Evolutionary conservation across 2,329 filamentous ascomycete species (phyloP).

Genomic region (Onygena corvina): DNA sequence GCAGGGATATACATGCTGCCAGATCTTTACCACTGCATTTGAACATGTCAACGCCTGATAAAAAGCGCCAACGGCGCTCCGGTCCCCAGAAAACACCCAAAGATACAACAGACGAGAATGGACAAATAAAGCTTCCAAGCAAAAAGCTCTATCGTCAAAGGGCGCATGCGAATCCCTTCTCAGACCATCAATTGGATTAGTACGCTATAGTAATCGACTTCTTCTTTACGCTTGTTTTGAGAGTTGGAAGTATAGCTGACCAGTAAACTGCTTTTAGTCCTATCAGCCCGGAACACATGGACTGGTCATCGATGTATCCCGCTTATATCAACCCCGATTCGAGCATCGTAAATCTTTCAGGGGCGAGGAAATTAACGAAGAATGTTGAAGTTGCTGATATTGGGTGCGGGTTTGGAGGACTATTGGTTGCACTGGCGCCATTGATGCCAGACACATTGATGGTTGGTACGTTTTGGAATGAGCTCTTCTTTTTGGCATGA

Average conservation of each 20-base stretch:
- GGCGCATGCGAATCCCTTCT: conserved; percentile 96
- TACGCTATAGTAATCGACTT: conserved; percentile 37
- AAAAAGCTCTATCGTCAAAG: conserved; percentile 96
- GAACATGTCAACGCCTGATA: conserved; percentile 18
- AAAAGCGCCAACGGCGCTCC: conserved; percentile 55
- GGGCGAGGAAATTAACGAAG: conserved; percentile 42
- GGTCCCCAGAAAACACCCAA: conserved; percentile 47
- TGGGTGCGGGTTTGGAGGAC: conserved; percentile 87
- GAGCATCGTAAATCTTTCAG: conserved; percentile 23
- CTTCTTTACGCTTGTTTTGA: neutral
- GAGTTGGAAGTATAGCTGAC: conserved; percentile 9
- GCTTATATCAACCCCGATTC: conserved; percentile 45
- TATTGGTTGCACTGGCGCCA: conserved; percentile 75
- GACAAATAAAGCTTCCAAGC: conserved; percentile 50
- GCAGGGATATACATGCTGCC: conserved; percentile 14
- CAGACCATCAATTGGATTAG: conserved; percentile 84
- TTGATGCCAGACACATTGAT: conserved; percentile 70
- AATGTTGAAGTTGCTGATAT: conserved; percentile 90
- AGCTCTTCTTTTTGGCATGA: neutral
- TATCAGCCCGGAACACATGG: conserved; percentile 66
- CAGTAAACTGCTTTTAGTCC: conserved; percentile 46
- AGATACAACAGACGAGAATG: conserved; percentile 16
- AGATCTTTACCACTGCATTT: neutral
- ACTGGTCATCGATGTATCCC: conserved; percentile 79
- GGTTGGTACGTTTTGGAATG: conserved; percentile 48